Conservation (phyloP, 192 early-diverging fungal genomes). For the Backusella morwellensis region DNA sequence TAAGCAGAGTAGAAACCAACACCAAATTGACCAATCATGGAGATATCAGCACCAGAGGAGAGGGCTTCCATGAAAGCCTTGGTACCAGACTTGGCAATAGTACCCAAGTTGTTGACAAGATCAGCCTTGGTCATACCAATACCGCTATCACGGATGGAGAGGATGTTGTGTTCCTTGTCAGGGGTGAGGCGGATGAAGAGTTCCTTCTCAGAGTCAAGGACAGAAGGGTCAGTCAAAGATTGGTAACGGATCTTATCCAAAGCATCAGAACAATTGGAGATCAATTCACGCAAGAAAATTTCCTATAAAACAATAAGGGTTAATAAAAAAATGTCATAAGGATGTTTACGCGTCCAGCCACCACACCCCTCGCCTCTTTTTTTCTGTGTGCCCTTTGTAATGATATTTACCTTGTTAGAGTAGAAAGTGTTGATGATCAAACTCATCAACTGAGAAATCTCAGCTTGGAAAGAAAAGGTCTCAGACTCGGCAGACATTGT, state of each 20-base stretch:
- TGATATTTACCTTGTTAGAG: conserved; percentile 75
- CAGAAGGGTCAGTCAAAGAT: conserved; percentile 89
- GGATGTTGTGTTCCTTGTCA: conserved; percentile 72
- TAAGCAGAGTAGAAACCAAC: conserved; percentile 99
- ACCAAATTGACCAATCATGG: conserved; percentile 99
- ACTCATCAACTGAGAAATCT: conserved; percentile 99
- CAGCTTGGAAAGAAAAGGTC: conserved; percentile 96
- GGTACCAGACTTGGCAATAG: conserved; percentile 99
- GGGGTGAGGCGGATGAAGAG: conserved; percentile 94
- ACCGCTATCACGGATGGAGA: conserved; percentile 84
- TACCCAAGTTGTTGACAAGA: conserved; percentile 97
- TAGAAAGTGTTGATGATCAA: conserved; percentile 99
- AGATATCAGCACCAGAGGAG: conserved; percentile 92
- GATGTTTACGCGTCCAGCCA: not conserved
- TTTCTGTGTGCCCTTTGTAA: not conserved
- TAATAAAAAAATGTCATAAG: not conserved
- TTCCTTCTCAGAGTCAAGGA: conserved; percentile 91
- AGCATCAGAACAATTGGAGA: conserved; percentile 76
- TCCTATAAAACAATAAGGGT: conserved; percentile 24
- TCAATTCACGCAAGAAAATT: conserved; percentile 98
- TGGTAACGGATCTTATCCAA: conserved; percentile 98
- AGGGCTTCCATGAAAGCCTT: conserved; percentile 99
- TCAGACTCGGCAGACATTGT: conserved; percentile 49
- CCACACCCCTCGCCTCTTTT: not conserved
- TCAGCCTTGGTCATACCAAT: conserved; percentile 97